Conservation (phyloP, 345 rosid genomes). For the Eutrema heterophyllum region DNA sequence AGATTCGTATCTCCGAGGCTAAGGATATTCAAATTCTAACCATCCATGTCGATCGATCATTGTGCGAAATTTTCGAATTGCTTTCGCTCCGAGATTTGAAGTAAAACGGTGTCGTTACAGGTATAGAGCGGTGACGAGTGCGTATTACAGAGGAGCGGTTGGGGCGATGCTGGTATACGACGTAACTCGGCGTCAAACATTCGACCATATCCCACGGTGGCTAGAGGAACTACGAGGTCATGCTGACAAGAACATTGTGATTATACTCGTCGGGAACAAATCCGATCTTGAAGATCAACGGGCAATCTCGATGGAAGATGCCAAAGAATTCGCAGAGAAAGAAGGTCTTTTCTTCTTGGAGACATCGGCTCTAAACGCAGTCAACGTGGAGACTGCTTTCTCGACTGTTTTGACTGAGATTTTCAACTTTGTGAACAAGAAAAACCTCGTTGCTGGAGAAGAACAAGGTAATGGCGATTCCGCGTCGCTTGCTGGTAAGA, state of each 20-base stretch:
- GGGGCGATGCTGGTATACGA: slow-evolving; percentile 71
- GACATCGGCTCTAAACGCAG: slow-evolving; percentile 61
- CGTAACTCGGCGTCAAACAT: slow-evolving; percentile 48
- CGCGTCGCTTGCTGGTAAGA: slow-evolving; percentile 39
- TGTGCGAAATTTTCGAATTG: background rate
- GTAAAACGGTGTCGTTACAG: slow-evolving; percentile 23
- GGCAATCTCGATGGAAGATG: slow-evolving; percentile 56
- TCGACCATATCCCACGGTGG: slow-evolving; percentile 59
- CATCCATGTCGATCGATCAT: background rate
- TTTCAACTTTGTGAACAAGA: slow-evolving; percentile 50
- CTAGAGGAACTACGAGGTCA: slow-evolving; percentile 54
- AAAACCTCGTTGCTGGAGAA: slow-evolving; percentile 46
- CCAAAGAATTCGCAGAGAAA: slow-evolving; percentile 53
- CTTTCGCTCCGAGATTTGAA: background rate
- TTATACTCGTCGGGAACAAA: slow-evolving; percentile 64
- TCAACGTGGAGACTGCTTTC: slow-evolving; percentile 59
- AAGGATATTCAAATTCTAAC: background rate
- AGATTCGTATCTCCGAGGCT: background rate
- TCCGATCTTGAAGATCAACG: slow-evolving; percentile 49
- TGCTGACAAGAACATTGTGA: slow-evolving; percentile 53
- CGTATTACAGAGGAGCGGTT: slow-evolving; percentile 65
- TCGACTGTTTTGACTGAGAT: slow-evolving; percentile 50
- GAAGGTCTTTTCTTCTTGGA: slow-evolving; percentile 59
- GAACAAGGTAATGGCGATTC: slow-evolving; percentile 45
- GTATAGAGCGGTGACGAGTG: slow-evolving; percentile 67